Percentiles rank a stretch among this genome's conserved stretches.
Conservation (phyloP, 257 asterid species). For the Solanum ahanhuiri region DNA sequence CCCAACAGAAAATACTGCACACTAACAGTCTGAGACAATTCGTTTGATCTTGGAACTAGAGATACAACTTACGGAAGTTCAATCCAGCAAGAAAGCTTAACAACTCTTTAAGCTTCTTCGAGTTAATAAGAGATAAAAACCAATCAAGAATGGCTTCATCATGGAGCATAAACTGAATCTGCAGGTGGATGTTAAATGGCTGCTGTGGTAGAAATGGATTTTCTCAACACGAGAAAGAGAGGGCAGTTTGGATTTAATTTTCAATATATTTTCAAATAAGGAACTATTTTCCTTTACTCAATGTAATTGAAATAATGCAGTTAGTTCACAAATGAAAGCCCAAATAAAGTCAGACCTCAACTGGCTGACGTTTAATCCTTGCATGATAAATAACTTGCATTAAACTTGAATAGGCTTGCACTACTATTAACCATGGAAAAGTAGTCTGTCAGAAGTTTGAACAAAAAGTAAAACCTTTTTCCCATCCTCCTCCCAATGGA, state of each 20-base stretch:
- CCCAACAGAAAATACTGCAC: neutral
- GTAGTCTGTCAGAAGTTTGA: neutral
- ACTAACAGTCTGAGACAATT: neutral
- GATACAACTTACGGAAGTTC: neutral
- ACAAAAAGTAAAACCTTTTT: constrained; percentile 18
- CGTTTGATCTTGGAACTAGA: neutral
- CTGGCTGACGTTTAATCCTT: neutral
- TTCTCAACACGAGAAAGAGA: neutral
- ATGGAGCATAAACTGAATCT: neutral
- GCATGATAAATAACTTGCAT: neutral
- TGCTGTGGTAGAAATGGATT: neutral
- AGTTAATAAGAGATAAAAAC: neutral
- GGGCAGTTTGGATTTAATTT: neutral
- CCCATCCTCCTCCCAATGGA: constrained; percentile 88
- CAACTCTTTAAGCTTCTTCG: neutral
- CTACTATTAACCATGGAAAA: neutral
- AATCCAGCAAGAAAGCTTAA: neutral
- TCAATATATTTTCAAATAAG: neutral
- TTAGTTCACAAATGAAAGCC: neutral
- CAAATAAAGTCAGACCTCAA: neutral
- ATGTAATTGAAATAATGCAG: neutral
- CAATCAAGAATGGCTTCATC: neutral
- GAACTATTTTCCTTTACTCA: neutral
- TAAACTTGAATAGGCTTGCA: neutral
- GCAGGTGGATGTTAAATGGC: neutral